Percentiles rank a stretch among this genome's conserved stretches.
These are phyloP conservation scores for Ogataea ramenticola DNA, from an alignment of 805 yeast species.

Conservation along the genomic window DNA sequence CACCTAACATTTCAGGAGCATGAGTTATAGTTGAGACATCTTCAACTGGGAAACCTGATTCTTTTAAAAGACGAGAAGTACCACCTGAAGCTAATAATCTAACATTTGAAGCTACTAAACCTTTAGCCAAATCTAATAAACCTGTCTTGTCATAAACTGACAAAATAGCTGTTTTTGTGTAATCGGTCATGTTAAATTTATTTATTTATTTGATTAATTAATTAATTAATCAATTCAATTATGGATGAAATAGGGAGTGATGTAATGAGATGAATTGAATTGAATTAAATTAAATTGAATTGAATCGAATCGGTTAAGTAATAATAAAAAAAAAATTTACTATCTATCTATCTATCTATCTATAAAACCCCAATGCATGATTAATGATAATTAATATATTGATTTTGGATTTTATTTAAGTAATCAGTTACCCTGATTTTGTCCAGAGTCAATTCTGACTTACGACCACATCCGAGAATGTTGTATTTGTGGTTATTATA, in stretches of 20 bases:
- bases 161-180: constrained; percentile 82
- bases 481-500: no score
- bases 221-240: neutral
- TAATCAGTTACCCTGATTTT: no score
- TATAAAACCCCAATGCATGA: no score
- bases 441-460: no score
- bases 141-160: constrained; percentile 99
- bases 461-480: no score
- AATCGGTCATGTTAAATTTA: constrained; percentile 18
- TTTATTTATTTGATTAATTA: neutral
- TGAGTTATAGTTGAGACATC: constrained; percentile 93
- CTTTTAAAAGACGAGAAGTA: constrained; percentile 88
- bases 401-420: no score
- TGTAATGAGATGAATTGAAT: no score
- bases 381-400: no score
- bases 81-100: constrained; percentile 96
- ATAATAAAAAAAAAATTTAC: no score
- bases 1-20: constrained; percentile 98
- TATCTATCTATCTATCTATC: no score
- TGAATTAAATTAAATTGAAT: no score
- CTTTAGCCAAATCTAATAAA: constrained; percentile 90
- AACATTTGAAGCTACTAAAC: constrained; percentile 80
- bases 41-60: constrained; percentile 96
- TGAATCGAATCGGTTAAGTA: no score
- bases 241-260: neutral